Percentiles rank a stretch among this genome's conserved stretches.
Evolutionary conservation across 2,329 filamentous ascomycete genomes (phyloP).

Genomic region (Mycogone perniciosa): DNA sequence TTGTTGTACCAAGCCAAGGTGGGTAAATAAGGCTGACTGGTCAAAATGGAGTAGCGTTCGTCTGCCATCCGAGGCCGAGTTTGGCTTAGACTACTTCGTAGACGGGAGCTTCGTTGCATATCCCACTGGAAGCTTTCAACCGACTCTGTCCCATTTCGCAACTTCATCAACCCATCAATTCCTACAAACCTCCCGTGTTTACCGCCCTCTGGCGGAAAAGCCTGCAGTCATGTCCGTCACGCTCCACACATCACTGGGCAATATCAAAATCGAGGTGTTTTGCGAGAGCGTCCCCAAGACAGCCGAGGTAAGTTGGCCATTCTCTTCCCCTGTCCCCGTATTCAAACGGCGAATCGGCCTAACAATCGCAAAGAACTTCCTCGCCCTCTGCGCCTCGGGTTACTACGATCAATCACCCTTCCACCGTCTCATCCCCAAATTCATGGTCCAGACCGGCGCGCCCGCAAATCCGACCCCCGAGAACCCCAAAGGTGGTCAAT

Average conservation of each 20-base stretch:
- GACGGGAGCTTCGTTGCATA: conserved; percentile 1
- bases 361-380: conserved; percentile 60
- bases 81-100: conserved; percentile 5
- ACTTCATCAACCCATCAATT: not conserved
- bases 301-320: conserved; percentile 55
- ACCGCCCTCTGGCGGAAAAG: not conserved
- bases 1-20: too few relatives aligned
- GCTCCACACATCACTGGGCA: conserved; percentile 81
- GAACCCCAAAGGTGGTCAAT: conserved; percentile 61
- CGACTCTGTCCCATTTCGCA: not conserved
- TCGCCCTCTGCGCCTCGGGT: conserved; percentile 73
- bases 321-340: not conserved
- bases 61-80: not conserved
- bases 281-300: conserved; percentile 93
- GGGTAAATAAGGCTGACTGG: too few relatives aligned
- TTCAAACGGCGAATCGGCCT: not conserved
- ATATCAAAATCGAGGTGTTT: conserved; percentile 93
- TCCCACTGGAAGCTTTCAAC: not conserved
- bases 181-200: not conserved
- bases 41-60: too few relatives aligned
- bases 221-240: conserved; percentile 53
- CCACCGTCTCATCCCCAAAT: conserved; percentile 72
- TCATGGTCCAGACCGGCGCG: conserved; percentile 74
- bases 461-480: conserved; percentile 49
- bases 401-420: conserved; percentile 73